These are phyloP conservation scores for Clonostachys solani DNA, from an alignment of 2,329 filamentous ascomycete genomes.

Conservation along the genomic window DNA sequence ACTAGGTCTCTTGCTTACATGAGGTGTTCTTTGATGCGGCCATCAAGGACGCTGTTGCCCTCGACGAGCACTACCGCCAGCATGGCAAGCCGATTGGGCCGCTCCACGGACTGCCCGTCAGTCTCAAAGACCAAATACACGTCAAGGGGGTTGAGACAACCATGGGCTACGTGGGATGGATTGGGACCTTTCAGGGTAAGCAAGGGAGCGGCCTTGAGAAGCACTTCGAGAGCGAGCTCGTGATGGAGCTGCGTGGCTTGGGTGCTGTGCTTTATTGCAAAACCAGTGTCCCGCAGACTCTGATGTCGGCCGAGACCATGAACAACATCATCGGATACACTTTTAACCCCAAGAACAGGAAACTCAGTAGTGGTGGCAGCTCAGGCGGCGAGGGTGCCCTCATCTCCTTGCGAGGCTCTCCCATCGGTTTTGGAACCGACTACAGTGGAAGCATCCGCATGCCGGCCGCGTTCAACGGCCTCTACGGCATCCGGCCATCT, in stretches of 20 bases:
- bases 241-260: no score
- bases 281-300: constrained; percentile 13
- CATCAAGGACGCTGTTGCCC: constrained; percentile 30
- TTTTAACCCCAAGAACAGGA: constrained; percentile 24
- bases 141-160: constrained; percentile 40
- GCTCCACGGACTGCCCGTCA: constrained; percentile 56
- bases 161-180: constrained; percentile 25
- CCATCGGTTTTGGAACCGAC: constrained; percentile 67
- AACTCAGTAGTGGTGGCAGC: constrained; percentile 24
- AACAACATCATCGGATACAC: constrained; percentile 28
- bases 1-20: constrained; percentile 32
- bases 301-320: constrained; percentile 18
- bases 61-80: constrained; percentile 36
- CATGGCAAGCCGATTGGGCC: constrained; percentile 45
- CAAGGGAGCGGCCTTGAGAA: no score
- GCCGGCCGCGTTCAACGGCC: constrained; percentile 70
- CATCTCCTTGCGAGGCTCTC: constrained; percentile 21
- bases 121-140: constrained; percentile 31
- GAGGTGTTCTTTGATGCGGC: constrained; percentile 48
- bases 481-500: constrained; percentile 77
- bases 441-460: constrained; percentile 74
- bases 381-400: constrained; percentile 31
- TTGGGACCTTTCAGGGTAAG: no score
- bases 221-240: no score
- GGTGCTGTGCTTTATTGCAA: constrained; percentile 14